Evolutionary conservation across 768 basidiomycete species (phyloP).

Genomic region (Phanerochaete sordida): DNA sequence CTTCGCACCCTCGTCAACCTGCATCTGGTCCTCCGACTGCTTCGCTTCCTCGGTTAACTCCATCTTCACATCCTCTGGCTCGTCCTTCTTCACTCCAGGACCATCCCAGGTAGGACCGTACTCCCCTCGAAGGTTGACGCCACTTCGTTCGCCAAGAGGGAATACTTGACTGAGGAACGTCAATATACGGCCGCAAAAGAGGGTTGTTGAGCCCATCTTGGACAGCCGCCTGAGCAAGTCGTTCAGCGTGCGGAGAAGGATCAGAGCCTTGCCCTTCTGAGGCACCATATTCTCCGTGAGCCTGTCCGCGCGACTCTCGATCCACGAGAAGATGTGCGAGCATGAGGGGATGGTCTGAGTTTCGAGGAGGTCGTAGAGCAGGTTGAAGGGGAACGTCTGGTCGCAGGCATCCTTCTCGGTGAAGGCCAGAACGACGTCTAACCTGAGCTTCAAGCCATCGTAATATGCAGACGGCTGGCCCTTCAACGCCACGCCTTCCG

Average conservation of each 20-base stretch:
- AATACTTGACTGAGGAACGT: conserved; percentile 85
- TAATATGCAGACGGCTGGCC: conserved; percentile 56
- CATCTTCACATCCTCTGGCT: conserved; percentile 30
- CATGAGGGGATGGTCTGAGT: conserved; percentile 83
- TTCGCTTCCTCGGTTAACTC: conserved; percentile 24
- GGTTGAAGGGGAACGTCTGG: conserved; percentile 62
- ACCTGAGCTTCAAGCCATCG: conserved; percentile 47
- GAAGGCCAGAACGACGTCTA: conserved; percentile 75
- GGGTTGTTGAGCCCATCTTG: conserved; percentile 79
- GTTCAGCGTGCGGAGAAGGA: conserved; percentile 81
- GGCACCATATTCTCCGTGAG: conserved; percentile 79
- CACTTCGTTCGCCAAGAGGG: conserved; percentile 84
- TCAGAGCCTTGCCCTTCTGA: conserved; percentile 84
- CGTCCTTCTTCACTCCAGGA: conserved; percentile 34
- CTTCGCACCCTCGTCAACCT: conserved; percentile 45
- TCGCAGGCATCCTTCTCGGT: conserved; percentile 84
- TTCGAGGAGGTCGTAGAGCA: conserved; percentile 81
- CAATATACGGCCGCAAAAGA: conserved; percentile 87
- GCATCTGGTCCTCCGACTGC: conserved; percentile 49
- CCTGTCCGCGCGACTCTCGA: conserved; percentile 65
- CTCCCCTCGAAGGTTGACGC: conserved; percentile 88
- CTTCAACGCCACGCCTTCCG: conserved; percentile 64
- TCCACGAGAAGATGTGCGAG: conserved; percentile 86
- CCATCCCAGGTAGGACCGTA: conserved; percentile 79
- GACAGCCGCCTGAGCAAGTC: conserved; percentile 84